Evolutionary conservation across 176 grass and related monocot genomes (phyloP).

Genomic region (Hyparrhenia diplandra): DNA sequence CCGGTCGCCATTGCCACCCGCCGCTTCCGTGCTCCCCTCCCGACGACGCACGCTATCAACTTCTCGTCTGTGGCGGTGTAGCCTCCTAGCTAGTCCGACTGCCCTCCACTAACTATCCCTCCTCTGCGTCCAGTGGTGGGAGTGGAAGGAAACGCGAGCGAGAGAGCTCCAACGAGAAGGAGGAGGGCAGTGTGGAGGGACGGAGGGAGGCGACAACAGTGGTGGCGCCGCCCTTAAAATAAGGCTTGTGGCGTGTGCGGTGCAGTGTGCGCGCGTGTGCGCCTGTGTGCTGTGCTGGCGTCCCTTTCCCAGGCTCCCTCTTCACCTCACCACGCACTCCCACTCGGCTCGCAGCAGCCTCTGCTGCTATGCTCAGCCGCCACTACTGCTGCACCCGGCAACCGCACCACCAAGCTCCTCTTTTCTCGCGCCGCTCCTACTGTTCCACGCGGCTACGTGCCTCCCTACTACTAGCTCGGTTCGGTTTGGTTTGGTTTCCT

Average conservation of each 20-base stretch:
- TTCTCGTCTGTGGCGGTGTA: not conserved
- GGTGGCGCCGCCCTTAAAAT: constrained; percentile 37
- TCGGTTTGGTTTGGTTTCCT: too few relatives aligned
- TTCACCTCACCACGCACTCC: not conserved
- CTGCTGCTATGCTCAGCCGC: not conserved
- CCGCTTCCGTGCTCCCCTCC: not conserved
- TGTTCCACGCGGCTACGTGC: not conserved
- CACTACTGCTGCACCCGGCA: not conserved
- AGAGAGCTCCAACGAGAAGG: not conserved
- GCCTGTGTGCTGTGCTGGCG: not conserved
- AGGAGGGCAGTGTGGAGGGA: not conserved
- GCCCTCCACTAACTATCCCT: not conserved
- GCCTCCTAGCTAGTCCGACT: too few relatives aligned
- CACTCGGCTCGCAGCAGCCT: not conserved
- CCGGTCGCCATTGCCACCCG: constrained; percentile 57
- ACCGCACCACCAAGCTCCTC: not conserved
- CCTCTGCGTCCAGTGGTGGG: not conserved
- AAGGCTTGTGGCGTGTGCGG: constrained; percentile 20
- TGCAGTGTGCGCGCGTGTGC: constrained; percentile 32
- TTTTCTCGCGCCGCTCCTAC: not conserved
- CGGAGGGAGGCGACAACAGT: constrained; percentile 24
- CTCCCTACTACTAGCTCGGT: not conserved
- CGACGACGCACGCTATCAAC: not conserved
- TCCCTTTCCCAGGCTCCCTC: not conserved
- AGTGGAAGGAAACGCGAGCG: not conserved